These are phyloP conservation scores for Tricholoma sp. DNA, from an alignment of 768 basidiomycete genomes.

Conservation along the genomic window DNA sequence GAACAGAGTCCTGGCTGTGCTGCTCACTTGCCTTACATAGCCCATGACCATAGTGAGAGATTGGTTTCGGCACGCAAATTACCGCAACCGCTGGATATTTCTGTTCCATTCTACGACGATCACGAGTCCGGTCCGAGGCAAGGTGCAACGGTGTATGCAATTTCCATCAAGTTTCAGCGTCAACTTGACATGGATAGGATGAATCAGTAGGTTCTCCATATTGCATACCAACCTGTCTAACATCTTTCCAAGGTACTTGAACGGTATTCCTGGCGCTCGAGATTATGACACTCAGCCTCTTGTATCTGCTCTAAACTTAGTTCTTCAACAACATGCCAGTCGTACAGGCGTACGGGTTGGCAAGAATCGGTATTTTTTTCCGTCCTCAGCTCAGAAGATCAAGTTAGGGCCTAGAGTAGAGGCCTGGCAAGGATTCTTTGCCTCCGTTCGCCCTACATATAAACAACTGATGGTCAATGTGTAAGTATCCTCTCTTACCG, in stretches of 20 bases:
- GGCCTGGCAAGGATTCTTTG: conserved; percentile 42
- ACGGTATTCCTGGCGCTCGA: conserved; percentile 38
- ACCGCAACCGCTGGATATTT: conserved; percentile 39
- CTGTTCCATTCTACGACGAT: conserved; percentile 38
- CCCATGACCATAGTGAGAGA: conserved; percentile 45
- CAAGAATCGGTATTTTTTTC: conserved; percentile 54
- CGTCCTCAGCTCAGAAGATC: conserved; percentile 18
- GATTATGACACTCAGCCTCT: conserved; percentile 44
- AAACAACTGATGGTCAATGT: conserved; percentile 52
- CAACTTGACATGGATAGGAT: conserved; percentile 33
- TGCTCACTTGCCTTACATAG: conserved; percentile 38
- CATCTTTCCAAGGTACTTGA: conserved; percentile 40
- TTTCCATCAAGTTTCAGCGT: conserved; percentile 36
- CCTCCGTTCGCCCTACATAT: conserved; percentile 43
- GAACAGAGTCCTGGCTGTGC: conserved; percentile 34
- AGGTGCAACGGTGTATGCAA: conserved; percentile 35
- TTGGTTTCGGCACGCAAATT: conserved; percentile 41
- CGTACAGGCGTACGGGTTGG: conserved; percentile 48
- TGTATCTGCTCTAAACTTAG: conserved; percentile 55
- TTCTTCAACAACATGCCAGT: conserved; percentile 45
- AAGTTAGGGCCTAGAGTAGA: conserved; percentile 31
- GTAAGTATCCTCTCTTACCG: conserved; percentile 21
- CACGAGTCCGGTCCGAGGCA: conserved; percentile 29
- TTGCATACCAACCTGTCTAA: neutral
- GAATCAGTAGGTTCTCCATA: conserved; percentile 24